These are phyloP conservation scores for Cladorrhinum sp. DNA, from an alignment of 2,329 filamentous ascomycete species.

Conservation along the genomic window DNA sequence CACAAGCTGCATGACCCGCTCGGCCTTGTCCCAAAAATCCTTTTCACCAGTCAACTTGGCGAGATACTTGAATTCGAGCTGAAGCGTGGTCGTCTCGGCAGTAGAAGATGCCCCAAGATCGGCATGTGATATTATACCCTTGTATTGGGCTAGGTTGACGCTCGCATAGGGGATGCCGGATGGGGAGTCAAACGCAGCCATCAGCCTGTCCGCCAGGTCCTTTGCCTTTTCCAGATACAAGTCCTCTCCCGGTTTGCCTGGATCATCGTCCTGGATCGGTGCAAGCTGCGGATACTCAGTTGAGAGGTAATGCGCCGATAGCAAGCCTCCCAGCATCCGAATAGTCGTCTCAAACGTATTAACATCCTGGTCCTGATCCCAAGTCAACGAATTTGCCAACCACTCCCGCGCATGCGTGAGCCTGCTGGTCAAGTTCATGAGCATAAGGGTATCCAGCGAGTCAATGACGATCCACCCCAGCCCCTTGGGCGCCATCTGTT, in stretches of 20 bases:
- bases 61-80: slow-evolving; percentile 96
- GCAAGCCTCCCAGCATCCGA: slow-evolving; percentile 88
- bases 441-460: slow-evolving; percentile 90
- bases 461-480: slow-evolving; percentile 99
- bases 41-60: slow-evolving; percentile 91
- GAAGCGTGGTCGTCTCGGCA: slow-evolving; percentile 85
- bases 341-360: slow-evolving; percentile 98
- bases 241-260: slow-evolving; percentile 75
- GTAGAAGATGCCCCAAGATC: slow-evolving; percentile 89
- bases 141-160: slow-evolving; percentile 75
- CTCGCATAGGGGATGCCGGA: slow-evolving; percentile 89
- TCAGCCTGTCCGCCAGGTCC: slow-evolving; percentile 82
- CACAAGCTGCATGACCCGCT: slow-evolving; percentile 87
- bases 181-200: slow-evolving; percentile 81
- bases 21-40: slow-evolving; percentile 86
- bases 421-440: slow-evolving; percentile 93
- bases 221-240: slow-evolving; percentile 94
- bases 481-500: slow-evolving; percentile 82
- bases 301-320: slow-evolving; percentile 94
- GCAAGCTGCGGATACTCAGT: slow-evolving; percentile 78
- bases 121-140: slow-evolving; percentile 76
- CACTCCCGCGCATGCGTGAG: slow-evolving; percentile 83
- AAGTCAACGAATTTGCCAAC: slow-evolving; percentile 76
- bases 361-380: slow-evolving; percentile 91
- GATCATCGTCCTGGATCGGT: slow-evolving; percentile 67